These are phyloP conservation scores for Pyrus hybrid DNA, from an alignment of 331 rosid genomes.

Conservation along the genomic window DNA sequence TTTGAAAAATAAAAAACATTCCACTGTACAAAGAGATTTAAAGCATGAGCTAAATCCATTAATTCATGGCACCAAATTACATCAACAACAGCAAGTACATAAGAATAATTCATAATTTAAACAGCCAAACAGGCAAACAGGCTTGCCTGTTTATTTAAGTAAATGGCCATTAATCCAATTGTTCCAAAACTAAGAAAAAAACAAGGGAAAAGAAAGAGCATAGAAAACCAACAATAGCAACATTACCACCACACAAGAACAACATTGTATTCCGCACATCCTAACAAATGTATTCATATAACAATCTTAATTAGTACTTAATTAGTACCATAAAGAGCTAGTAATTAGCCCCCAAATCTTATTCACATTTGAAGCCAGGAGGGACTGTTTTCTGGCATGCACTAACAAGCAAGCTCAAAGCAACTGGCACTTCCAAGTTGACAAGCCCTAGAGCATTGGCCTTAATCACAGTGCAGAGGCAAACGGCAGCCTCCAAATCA, in stretches of 20 bases:
- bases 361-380: constrained; percentile 50
- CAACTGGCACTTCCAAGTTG: constrained; percentile 53
- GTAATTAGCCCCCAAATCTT: not conserved
- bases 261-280: not conserved
- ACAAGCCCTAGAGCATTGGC: constrained; percentile 56
- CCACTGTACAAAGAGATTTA: not conserved
- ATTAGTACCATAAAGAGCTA: not conserved
- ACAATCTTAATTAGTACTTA: not conserved
- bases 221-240: not conserved
- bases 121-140: not conserved
- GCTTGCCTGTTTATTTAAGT: not conserved
- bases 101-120: not conserved
- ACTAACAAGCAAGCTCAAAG: constrained; percentile 50
- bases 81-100: not conserved
- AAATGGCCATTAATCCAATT: not conserved
- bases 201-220: not conserved
- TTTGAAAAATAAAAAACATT: not conserved
- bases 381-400: constrained; percentile 77
- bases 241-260: not conserved
- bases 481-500: constrained; percentile 60
- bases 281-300: not conserved
- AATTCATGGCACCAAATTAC: not conserved
- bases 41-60: not conserved
- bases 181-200: not conserved
- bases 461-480: constrained; percentile 79